Percentiles rank a stretch among this genome's conserved stretches.
These are phyloP conservation scores for Spathaspora hagerdaliae DNA, from an alignment of 805 yeast genomes.

Conservation along the genomic window DNA sequence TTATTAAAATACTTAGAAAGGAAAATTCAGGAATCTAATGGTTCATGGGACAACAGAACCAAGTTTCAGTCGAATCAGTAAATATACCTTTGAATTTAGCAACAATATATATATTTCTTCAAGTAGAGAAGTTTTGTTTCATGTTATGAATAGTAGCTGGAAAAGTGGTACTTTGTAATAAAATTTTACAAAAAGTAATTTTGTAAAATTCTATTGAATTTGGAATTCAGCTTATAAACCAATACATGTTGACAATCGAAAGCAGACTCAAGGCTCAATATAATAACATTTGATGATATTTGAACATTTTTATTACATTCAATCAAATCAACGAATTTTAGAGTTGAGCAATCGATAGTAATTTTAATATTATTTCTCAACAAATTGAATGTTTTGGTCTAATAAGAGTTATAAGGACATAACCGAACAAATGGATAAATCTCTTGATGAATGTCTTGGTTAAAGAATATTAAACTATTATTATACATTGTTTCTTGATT, in stretches of 20 bases:
- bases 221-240: slow-evolving; percentile 20
- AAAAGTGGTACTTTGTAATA: too few species aligned
- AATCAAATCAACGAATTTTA: slow-evolving; percentile 24
- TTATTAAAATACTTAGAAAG: too few species aligned
- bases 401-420: slow-evolving; percentile 15
- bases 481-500: too few species aligned
- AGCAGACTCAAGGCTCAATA: slow-evolving; percentile 34
- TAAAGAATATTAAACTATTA: slow-evolving; percentile 10
- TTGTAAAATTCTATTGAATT: slow-evolving; percentile 32
- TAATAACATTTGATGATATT: slow-evolving; percentile 33
- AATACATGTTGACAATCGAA: slow-evolving; percentile 16
- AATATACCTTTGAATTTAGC: too few species aligned
- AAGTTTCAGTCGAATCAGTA: too few species aligned
- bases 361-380: slow-evolving; percentile 27
- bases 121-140: too few species aligned
- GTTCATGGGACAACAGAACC: too few species aligned
- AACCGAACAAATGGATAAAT: slow-evolving; percentile 28
- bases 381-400: slow-evolving; percentile 14
- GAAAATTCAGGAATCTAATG: too few species aligned
- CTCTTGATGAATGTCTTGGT: slow-evolving; percentile 14
- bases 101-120: too few species aligned
- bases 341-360: slow-evolving; percentile 35
- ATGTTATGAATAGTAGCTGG: too few species aligned
- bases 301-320: slow-evolving; percentile 13
- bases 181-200: slow-evolving; percentile 22